Percentiles rank a stretch among this genome's conserved stretches.
These are phyloP conservation scores for Platanthera zijinensis DNA, from an alignment of 106 monocot genomes.

Conservation along the genomic window DNA sequence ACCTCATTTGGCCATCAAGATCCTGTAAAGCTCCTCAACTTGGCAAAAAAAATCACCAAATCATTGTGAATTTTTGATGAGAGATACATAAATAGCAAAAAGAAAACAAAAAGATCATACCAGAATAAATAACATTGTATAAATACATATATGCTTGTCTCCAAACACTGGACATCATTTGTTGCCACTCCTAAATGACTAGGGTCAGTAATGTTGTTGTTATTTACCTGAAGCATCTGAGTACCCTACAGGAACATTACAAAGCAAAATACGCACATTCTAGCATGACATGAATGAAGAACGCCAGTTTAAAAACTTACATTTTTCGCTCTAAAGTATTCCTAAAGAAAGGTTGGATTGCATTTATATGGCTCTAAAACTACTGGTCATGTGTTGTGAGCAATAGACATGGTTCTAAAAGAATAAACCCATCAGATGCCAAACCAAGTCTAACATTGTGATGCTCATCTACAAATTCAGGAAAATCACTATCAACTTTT, in stretches of 20 bases:
- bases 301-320: conserved; percentile 30
- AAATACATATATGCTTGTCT: conserved; percentile 43
- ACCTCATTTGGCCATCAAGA: neutral
- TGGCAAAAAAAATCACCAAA: neutral
- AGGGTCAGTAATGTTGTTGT: conserved; percentile 25
- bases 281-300: neutral
- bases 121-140: conserved; percentile 10
- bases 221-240: conserved; percentile 26
- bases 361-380: conserved; percentile 19
- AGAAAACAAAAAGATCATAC: conserved; percentile 8
- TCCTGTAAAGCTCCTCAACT: conserved; percentile 1
- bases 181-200: conserved; percentile 21
- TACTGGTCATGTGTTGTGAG: too few relatives aligned
- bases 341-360: conserved; percentile 31
- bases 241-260: conserved; percentile 26
- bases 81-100: neutral
- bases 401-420: too few relatives aligned
- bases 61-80: neutral
- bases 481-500: too few relatives aligned
- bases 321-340: conserved; percentile 44
- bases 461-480: too few relatives aligned
- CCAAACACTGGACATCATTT: conserved; percentile 58
- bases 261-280: conserved; percentile 6
- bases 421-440: too few relatives aligned
- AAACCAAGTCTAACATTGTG: too few relatives aligned